A percentile compares a stretch with the other conserved stretches of the same genome.
Conservation (phyloP, 1,139 yeast genomes). For the Zygosaccharomyces sapae region DNA sequence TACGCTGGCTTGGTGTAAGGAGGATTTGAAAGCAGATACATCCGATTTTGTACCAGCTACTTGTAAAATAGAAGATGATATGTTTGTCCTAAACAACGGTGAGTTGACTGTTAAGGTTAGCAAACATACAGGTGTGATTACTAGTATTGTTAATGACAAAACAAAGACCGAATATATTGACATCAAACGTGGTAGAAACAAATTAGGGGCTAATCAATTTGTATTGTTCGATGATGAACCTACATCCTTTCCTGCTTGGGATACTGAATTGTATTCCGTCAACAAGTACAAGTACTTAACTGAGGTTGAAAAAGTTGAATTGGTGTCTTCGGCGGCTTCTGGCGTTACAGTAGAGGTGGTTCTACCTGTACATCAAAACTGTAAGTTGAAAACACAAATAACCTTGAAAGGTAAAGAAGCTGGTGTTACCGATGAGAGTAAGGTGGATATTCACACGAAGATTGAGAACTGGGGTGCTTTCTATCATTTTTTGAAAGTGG, state of each 20-base stretch:
- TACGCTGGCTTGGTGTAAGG: slow-evolving; percentile 33
- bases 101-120: slow-evolving; percentile 55
- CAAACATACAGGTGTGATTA: slow-evolving; percentile 55
- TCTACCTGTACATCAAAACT: slow-evolving; percentile 40
- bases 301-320: slow-evolving; percentile 45
- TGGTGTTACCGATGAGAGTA: slow-evolving; percentile 36
- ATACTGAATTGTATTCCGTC: slow-evolving; percentile 82
- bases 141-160: slow-evolving; percentile 59
- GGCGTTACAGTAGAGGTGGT: slow-evolving; percentile 58
- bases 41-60: slow-evolving; percentile 9
- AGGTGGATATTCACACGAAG: slow-evolving; percentile 54
- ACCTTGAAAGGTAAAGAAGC: slow-evolving; percentile 57
- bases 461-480: slow-evolving; percentile 79
- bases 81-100: slow-evolving; percentile 49
- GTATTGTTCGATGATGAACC: slow-evolving; percentile 87
- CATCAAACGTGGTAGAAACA: slow-evolving; percentile 45
- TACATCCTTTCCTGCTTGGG: slow-evolving; percentile 93
- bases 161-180: slow-evolving; percentile 68
- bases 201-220: slow-evolving; percentile 69
- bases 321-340: slow-evolving; percentile 53
- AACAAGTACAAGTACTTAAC: slow-evolving; percentile 56
- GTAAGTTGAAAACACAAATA: slow-evolving; percentile 58
- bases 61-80: slow-evolving; percentile 12
- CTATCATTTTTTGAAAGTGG: slow-evolving; percentile 86
- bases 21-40: slow-evolving; percentile 1